phyloP scores from a whole-genome alignment of 371 early-diverging fungal genomes.

The Mortierella sp. region DNA sequence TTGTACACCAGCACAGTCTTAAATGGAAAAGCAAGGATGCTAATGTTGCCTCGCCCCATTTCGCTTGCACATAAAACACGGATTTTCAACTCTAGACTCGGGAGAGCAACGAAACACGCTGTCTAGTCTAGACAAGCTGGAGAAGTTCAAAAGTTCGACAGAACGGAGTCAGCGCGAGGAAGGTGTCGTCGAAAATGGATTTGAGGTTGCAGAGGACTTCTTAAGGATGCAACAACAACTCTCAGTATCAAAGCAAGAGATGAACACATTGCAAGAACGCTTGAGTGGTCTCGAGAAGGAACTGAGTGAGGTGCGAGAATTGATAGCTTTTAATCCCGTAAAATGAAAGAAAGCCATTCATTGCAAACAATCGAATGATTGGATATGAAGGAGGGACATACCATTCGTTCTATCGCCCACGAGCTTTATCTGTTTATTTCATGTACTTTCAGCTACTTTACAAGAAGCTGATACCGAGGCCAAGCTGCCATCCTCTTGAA shows the following conservation, averaged over 20 bases:
- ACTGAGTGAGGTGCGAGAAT: constrained; percentile 42
- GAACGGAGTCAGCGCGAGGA: constrained; percentile 42
- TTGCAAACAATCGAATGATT: too few relatives aligned
- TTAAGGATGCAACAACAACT: constrained; percentile 43
- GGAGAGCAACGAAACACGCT: background rate
- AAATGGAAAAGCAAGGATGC: too few relatives aligned
- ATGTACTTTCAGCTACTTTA: constrained; percentile 44
- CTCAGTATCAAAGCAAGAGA: constrained; percentile 34
- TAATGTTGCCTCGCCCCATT: too few relatives aligned
- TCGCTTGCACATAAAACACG: too few relatives aligned
- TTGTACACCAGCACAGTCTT: too few relatives aligned
- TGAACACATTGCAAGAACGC: constrained; percentile 47
- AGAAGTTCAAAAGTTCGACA: constrained; percentile 35
- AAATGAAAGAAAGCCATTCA: too few relatives aligned
- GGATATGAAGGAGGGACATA: too few relatives aligned
- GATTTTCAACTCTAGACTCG: too few relatives aligned
- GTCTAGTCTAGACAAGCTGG: constrained; percentile 29
- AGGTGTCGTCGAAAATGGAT: constrained; percentile 51
- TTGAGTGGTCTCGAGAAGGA: constrained; percentile 38
- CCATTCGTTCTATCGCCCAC: too few relatives aligned
- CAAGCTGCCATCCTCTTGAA: constrained; percentile 87
- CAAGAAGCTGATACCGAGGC: constrained; percentile 88
- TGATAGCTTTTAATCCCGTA: constrained; percentile 43
- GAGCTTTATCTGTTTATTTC: background rate
- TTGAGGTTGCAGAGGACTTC: constrained; percentile 43